These are phyloP conservation scores for Penicillium coprophilum DNA, from an alignment of 495 filamentous ascomycete species.

Conservation along the genomic window DNA sequence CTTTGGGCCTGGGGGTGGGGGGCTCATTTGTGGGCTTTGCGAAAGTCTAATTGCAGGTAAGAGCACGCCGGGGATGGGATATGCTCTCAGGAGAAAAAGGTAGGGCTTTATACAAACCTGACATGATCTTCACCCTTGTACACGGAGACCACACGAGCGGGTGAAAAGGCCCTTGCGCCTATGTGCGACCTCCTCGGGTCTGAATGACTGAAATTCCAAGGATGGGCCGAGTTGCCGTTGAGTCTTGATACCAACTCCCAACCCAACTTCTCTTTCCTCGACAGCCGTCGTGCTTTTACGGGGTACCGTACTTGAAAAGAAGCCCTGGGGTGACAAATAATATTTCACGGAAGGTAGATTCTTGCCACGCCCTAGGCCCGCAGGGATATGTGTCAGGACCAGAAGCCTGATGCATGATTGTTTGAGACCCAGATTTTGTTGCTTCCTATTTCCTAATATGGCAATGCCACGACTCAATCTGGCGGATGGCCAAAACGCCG, in stretches of 20 bases:
- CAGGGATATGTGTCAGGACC: slow-evolving; percentile 62
- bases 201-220: slow-evolving; percentile 44
- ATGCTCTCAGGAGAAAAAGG: no score
- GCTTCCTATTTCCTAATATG: slow-evolving; percentile 79
- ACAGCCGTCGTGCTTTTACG: slow-evolving; percentile 60
- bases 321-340: slow-evolving; percentile 68
- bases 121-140: no score
- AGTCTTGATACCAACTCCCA: slow-evolving; percentile 78
- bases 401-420: slow-evolving; percentile 79
- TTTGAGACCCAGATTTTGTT: slow-evolving; percentile 86
- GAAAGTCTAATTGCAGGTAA: no score
- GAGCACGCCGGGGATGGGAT: no score
- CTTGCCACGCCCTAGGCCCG: slow-evolving; percentile 75
- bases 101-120: no score
- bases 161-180: no score
- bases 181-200: slow-evolving; percentile 12
- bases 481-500: slow-evolving; percentile 74
- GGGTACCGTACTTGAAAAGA: slow-evolving; percentile 63
- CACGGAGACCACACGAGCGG: no score
- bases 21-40: no score
- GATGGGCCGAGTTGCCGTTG: slow-evolving; percentile 72
- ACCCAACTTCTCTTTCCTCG: no score
- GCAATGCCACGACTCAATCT: slow-evolving; percentile 77
- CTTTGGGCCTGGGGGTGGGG: no score
- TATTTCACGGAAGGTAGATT: slow-evolving; percentile 77